phyloP scores from a whole-genome alignment of 1,284 basidiomycete species.

The Boletus semigastroideus region DNA sequence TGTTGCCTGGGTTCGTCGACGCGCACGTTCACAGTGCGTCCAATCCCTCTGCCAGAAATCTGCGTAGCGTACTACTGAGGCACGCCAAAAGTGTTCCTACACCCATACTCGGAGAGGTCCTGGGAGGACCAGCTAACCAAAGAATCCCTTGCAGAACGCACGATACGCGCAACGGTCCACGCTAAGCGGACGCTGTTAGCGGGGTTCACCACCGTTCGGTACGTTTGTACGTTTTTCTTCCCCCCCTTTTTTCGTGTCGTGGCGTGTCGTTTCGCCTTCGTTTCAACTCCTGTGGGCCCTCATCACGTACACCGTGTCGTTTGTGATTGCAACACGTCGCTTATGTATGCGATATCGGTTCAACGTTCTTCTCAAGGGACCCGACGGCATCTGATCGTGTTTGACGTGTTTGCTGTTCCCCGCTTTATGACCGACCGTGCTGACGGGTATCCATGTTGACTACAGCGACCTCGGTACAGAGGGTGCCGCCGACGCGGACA shows the following conservation, averaged over 20 bases:
- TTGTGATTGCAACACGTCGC: no score
- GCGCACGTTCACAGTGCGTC: not conserved
- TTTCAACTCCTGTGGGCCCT: no score
- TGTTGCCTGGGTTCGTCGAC: conserved; percentile 55
- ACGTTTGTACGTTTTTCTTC: conserved; percentile 12
- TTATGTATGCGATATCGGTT: no score
- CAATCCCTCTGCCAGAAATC: no score
- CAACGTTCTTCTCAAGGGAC: no score
- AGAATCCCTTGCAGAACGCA: conserved; percentile 53
- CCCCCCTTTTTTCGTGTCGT: not conserved
- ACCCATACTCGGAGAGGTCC: conserved; percentile 57
- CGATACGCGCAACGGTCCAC: conserved; percentile 60
- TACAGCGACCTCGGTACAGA: conserved; percentile 64
- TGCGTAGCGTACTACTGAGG: no score
- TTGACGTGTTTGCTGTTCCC: not conserved
- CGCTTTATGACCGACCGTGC: not conserved
- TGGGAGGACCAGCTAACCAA: conserved; percentile 66
- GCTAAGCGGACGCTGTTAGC: conserved; percentile 60
- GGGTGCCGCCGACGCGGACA: conserved; percentile 62
- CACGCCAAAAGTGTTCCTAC: conserved; percentile 52
- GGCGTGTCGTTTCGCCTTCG: not conserved
- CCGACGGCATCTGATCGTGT: not conserved
- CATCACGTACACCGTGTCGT: no score
- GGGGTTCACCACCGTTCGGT: conserved; percentile 69
- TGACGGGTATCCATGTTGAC: not conserved